phyloP scores from a whole-genome alignment of 2,329 filamentous ascomycete genomes.

The Nectriaceae sp. region DNA sequence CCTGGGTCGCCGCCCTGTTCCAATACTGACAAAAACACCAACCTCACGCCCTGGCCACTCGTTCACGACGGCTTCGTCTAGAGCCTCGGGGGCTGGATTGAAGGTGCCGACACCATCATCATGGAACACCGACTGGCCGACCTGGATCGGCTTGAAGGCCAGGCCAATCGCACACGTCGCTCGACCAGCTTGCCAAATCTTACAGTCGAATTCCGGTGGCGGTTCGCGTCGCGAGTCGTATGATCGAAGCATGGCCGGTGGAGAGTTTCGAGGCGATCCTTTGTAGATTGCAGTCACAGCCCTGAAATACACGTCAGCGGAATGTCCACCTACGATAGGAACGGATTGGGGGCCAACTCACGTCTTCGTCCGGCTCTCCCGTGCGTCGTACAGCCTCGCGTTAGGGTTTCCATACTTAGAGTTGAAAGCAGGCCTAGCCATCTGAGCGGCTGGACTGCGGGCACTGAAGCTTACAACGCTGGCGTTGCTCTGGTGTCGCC shows the following conservation, averaged over 20 bases:
- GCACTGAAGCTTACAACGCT: constrained; percentile 82
- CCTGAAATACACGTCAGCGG: constrained; percentile 46
- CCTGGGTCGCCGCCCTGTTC: constrained; percentile 81
- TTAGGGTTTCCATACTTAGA: constrained; percentile 78
- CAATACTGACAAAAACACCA: constrained; percentile 88
- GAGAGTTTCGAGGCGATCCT: constrained; percentile 69
- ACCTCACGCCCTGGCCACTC: constrained; percentile 95
- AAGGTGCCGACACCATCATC: constrained; percentile 91
- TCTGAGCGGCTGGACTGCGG: constrained; percentile 60
- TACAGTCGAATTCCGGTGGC: constrained; percentile 88
- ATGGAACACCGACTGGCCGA: constrained; percentile 91
- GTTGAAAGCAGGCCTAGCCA: constrained; percentile 53
- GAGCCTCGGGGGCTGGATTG: constrained; percentile 81
- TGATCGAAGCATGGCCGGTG: constrained; percentile 78
- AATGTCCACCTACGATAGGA: background rate
- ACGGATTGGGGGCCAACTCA: constrained; percentile 47
- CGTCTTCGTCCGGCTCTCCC: constrained; percentile 89
- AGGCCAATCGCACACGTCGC: constrained; percentile 90
- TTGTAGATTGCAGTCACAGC: constrained; percentile 90
- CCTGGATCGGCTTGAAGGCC: constrained; percentile 93
- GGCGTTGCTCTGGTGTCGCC: constrained; percentile 74
- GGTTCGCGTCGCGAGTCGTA: constrained; percentile 95
- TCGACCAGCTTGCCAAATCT: constrained; percentile 94
- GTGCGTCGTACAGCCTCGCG: constrained; percentile 81
- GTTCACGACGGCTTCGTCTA: constrained; percentile 89